Percentiles rank a stretch among this genome's conserved stretches.
Evolutionary conservation across 495 filamentous ascomycete genomes (phyloP).

Genomic region (Niebla homalea): DNA sequence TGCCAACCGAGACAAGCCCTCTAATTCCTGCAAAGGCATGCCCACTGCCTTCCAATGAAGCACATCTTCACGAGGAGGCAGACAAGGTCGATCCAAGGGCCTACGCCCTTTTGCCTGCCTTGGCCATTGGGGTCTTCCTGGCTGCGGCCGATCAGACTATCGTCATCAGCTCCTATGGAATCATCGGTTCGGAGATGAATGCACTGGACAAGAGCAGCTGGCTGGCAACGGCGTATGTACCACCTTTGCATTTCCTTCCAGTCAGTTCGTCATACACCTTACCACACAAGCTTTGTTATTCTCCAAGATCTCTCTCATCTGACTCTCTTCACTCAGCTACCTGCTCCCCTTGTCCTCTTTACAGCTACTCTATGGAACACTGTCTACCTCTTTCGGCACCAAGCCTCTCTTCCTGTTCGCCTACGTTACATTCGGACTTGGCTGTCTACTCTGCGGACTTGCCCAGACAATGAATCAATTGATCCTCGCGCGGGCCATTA

Average conservation of each 20-base stretch:
- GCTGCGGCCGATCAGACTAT: constrained; percentile 4
- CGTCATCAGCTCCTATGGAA: not conserved
- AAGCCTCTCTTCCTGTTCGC: constrained; percentile 39
- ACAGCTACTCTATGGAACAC: constrained; percentile 40
- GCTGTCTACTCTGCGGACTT: constrained; percentile 39
- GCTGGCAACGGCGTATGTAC: constrained; percentile 1
- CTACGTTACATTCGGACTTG: constrained; percentile 40
- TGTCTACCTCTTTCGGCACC: constrained; percentile 46
- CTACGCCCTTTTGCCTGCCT: constrained; percentile 5
- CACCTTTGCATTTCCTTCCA: not conserved
- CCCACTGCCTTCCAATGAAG: too few species aligned
- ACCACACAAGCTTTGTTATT: too few species aligned
- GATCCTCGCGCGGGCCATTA: constrained; percentile 41
- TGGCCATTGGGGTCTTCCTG: constrained; percentile 2
- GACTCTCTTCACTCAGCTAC: not conserved
- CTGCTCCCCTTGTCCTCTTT: constrained; percentile 38
- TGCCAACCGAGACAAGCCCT: not conserved
- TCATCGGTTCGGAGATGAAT: constrained; percentile 1
- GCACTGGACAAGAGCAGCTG: not conserved
- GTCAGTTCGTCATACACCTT: too few species aligned
- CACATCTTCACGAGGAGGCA: not conserved
- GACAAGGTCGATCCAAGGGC: not conserved
- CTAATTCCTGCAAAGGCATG: not conserved
- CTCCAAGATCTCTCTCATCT: too few species aligned
- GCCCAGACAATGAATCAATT: constrained; percentile 38